Percentiles rank a stretch among this genome's conserved stretches.
Conservation (phyloP, 768 basidiomycete species). For the Glaciozyma martinii region DNA sequence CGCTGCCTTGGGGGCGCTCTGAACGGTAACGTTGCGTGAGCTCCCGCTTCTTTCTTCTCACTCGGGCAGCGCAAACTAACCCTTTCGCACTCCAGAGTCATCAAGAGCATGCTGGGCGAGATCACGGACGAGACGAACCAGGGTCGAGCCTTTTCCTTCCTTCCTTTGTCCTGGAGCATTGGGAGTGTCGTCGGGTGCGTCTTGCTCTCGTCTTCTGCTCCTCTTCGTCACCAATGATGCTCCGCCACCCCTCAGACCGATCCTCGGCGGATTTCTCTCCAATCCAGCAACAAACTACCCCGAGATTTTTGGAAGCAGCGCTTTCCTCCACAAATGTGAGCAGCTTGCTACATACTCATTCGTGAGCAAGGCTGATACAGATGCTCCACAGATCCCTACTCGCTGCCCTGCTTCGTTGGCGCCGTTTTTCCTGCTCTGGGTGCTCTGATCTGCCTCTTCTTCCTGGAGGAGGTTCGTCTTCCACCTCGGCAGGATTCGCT, state of each 20-base stretch:
- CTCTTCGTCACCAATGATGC: background rate
- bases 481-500: background rate
- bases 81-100: constrained; percentile 5
- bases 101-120: constrained; percentile 30
- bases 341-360: too few relatives aligned
- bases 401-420: constrained; percentile 32
- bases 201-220: too few relatives aligned
- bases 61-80: background rate
- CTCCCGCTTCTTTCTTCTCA: fast-evolving
- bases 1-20: constrained; percentile 22
- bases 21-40: constrained; percentile 25
- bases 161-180: constrained; percentile 29
- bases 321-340: too few relatives aligned
- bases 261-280: constrained; percentile 33
- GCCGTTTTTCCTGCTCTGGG: constrained; percentile 28
- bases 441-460: constrained; percentile 25
- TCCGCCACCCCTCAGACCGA: constrained; percentile 3
- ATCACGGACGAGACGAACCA: constrained; percentile 34
- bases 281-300: constrained; percentile 29
- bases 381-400: constrained; percentile 25
- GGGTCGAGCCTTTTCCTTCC: constrained; percentile 30
- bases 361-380: too few relatives aligned
- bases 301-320: constrained; percentile 7
- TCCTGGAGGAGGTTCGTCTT: constrained; percentile 31
- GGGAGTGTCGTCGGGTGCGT: constrained; percentile 24